Conservation (phyloP, 2,329 filamentous ascomycete species). For the Kalaharituber pfeilii region DNA sequence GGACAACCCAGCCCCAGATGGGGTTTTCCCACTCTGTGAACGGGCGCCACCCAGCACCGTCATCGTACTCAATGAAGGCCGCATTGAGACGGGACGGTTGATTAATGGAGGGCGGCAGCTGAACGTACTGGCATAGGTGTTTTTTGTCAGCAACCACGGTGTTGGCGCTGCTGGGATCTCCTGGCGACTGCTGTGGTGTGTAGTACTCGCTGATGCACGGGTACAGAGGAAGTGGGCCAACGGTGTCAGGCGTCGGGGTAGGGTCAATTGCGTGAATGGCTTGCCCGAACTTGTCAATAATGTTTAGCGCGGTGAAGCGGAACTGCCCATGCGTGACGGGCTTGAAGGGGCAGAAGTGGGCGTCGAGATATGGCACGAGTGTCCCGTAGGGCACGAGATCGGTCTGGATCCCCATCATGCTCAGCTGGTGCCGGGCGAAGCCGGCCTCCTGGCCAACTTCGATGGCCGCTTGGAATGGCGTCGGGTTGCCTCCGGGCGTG, state of each 20-base stretch:
- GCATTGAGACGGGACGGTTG: slow-evolving; percentile 27
- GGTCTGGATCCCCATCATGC: slow-evolving; percentile 22
- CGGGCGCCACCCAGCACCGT: background rate
- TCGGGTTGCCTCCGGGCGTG: slow-evolving; percentile 9
- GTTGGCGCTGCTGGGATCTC: slow-evolving; percentile 2
- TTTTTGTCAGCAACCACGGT: background rate
- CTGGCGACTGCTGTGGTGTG: slow-evolving; percentile 18
- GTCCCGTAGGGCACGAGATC: slow-evolving; percentile 28
- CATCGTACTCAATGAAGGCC: slow-evolving; percentile 21
- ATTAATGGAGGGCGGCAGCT: slow-evolving; percentile 29
- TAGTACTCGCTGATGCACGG: slow-evolving; percentile 27
- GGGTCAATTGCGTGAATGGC: slow-evolving; percentile 12
- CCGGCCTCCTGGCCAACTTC: slow-evolving; percentile 17
- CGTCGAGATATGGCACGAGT: slow-evolving; percentile 16
- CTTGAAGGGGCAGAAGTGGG: slow-evolving; percentile 22
- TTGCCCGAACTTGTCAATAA: slow-evolving; percentile 25
- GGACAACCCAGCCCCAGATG: slow-evolving; percentile 8
- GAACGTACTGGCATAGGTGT: slow-evolving; percentile 24
- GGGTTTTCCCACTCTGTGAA: slow-evolving; percentile 2
- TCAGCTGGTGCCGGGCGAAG: slow-evolving; percentile 15
- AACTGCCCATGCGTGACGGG: slow-evolving; percentile 27
- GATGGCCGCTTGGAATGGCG: slow-evolving; percentile 9
- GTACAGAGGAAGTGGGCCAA: slow-evolving; percentile 16
- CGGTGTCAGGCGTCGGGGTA: slow-evolving; percentile 6
- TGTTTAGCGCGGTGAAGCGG: slow-evolving; percentile 24